These are phyloP conservation scores for Silene noctiflora DNA, from an alignment of 179 eudicot genomes.

Conservation along the genomic window DNA sequence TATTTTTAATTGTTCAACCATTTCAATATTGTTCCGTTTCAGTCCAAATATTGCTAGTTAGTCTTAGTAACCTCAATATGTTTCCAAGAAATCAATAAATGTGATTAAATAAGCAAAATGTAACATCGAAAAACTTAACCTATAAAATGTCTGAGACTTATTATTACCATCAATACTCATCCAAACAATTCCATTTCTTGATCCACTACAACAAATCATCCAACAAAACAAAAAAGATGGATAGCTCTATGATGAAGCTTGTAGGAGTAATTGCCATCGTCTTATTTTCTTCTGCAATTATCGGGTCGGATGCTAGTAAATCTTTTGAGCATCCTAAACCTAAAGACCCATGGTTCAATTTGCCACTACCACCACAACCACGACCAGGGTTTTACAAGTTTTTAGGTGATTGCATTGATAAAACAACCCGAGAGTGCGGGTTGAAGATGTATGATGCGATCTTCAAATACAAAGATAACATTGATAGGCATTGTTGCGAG, in stretches of 20 bases:
- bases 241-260: neutral
- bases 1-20: too few relatives aligned
- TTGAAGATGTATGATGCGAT: slow-evolving; percentile 7
- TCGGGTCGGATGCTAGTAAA: neutral
- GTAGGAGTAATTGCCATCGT: neutral
- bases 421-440: slow-evolving; percentile 16
- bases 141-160: neutral
- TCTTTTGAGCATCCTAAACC: slow-evolving; percentile 8
- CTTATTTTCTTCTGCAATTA: neutral
- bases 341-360: slow-evolving; percentile 14
- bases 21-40: too few relatives aligned
- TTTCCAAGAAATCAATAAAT: neutral
- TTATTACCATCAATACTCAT: neutral
- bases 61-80: too few relatives aligned
- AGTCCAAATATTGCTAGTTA: neutral
- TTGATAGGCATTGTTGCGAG: slow-evolving; percentile 1
- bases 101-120: neutral
- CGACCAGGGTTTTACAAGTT: slow-evolving; percentile 16
- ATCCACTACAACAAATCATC: neutral
- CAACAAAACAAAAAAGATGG: neutral
- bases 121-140: neutral
- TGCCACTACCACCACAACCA: slow-evolving; percentile 20
- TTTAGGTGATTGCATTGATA: slow-evolving; percentile 16
- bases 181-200: neutral
- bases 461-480: neutral